Evolutionary conservation across 2,329 filamentous ascomycete species (phyloP).

Genomic region (Ilyonectria sp.): DNA sequence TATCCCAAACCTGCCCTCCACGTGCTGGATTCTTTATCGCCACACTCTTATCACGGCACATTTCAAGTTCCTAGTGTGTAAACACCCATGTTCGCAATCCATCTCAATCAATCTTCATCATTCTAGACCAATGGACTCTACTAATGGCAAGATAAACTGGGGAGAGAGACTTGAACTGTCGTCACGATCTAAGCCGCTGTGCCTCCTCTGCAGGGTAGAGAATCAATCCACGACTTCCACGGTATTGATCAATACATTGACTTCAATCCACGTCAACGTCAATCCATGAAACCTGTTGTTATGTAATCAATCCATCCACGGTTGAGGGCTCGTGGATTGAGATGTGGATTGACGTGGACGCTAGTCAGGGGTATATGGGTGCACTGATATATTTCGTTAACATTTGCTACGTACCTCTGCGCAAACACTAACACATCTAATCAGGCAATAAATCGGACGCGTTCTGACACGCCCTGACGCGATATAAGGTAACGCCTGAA

Average conservation of each 20-base stretch:
- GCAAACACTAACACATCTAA: neutral
- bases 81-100: neutral
- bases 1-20: neutral
- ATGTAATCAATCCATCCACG: neutral
- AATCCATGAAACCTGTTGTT: too few species aligned
- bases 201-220: neutral
- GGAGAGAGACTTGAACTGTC: neutral
- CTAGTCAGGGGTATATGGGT: neutral
- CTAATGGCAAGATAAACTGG: neutral
- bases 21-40: neutral
- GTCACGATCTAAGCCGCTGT: neutral
- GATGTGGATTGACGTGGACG: slow-evolving; percentile 10
- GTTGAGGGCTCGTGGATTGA: slow-evolving; percentile 1
- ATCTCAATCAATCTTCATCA: too few species aligned
- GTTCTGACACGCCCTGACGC: neutral
- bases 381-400: too few species aligned
- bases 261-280: too few species aligned
- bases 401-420: too few species aligned
- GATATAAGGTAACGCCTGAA: neutral
- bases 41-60: neutral
- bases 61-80: neutral
- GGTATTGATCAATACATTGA: too few species aligned
- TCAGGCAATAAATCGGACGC: neutral
- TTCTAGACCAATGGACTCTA: neutral
- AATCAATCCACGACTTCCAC: too few species aligned